These are phyloP conservation scores for Lipomyces yamanashiensis DNA, from an alignment of 805 yeast genomes.

Conservation along the genomic window DNA sequence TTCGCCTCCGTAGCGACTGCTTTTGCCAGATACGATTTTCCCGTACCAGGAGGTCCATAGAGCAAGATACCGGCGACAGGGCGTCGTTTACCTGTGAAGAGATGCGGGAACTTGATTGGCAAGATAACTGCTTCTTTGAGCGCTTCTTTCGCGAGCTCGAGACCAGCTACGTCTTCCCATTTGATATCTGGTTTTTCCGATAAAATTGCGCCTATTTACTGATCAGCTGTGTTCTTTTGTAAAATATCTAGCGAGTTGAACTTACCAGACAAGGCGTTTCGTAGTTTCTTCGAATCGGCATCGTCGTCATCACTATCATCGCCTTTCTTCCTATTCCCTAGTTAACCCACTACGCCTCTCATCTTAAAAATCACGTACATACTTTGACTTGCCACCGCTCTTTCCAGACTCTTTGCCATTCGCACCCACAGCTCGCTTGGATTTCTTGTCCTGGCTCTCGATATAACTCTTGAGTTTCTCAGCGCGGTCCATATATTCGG, in stretches of 20 bases:
- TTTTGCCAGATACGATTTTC: constrained; percentile 94
- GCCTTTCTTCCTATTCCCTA: constrained; percentile 42
- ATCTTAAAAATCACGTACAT: background rate
- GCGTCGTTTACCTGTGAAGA: constrained; percentile 91
- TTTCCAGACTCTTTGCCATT: constrained; percentile 33
- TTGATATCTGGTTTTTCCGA: constrained; percentile 89
- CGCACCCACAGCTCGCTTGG: constrained; percentile 35
- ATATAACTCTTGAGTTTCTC: constrained; percentile 90
- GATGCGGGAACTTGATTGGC: constrained; percentile 94
- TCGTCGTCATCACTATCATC: constrained; percentile 63
- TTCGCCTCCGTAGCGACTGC: constrained; percentile 99
- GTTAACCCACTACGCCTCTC: background rate
- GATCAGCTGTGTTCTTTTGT: background rate
- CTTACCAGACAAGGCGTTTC: constrained; percentile 83
- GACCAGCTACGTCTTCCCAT: constrained; percentile 96
- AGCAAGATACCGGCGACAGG: constrained; percentile 89
- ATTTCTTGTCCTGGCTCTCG: constrained; percentile 59
- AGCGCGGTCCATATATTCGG: constrained; percentile 89
- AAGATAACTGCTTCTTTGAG: constrained; percentile 95
- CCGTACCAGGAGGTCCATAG: constrained; percentile 97
- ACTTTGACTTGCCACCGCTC: constrained; percentile 32
- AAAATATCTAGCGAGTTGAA: background rate
- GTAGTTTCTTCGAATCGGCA: constrained; percentile 82
- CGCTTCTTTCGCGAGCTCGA: constrained; percentile 94
- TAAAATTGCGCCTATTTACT: constrained; percentile 61